Base-by-base conservation (phyloP, 192 early-diverging fungal species). In the Paraglomus brasilianum region DNA sequence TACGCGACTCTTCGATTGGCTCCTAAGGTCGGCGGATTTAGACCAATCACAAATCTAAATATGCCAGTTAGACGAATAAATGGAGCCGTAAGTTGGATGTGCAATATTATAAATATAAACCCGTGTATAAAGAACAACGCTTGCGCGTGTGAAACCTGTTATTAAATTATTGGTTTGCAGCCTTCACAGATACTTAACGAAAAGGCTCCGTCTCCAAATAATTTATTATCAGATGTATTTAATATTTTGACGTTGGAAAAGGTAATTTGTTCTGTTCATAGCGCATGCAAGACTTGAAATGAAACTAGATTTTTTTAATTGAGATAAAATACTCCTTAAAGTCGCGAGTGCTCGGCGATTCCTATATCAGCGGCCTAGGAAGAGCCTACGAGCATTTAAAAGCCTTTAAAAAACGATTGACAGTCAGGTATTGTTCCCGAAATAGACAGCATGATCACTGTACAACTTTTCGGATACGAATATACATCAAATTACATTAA, bases 11-110 rank as follows among this genome's bases (percentile, higher is more conserved):
- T 60, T 36, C 11, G 1, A 7, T 60, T 60, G 11, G 1, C 42
- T 24, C 58, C 58, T n/a, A 60, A 60, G 19, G 14, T 41, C 39
- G 58, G 58, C 4, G 36, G 17, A 6, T 17, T 60, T 17, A 30
- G 58, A 60, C 40, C 58, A 17, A 60, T 60, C n/a, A n/a, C 19
- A 19, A 60, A 60, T 60, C 19, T 60, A 36, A 60, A 41, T 10
- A 6, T 36, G 19, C 58, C 58, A 42, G 42, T 60, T 13, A 19
- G 15, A 30, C 30, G 30, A 30, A 30, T 30, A 30, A 30, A 30
- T 30, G 30, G 30, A 30, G 30, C 30, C 3, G 30, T 30, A 30
- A 30, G 30, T 30, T 30, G 30, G 30, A 30, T 30, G 30, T 30
- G 3, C 30, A 30, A 30, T 30, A 30, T 30, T 30, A 30, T 30